Conservation (phyloP, 2,329 filamentous ascomycete species). For the Colletotrichum sp. region DNA sequence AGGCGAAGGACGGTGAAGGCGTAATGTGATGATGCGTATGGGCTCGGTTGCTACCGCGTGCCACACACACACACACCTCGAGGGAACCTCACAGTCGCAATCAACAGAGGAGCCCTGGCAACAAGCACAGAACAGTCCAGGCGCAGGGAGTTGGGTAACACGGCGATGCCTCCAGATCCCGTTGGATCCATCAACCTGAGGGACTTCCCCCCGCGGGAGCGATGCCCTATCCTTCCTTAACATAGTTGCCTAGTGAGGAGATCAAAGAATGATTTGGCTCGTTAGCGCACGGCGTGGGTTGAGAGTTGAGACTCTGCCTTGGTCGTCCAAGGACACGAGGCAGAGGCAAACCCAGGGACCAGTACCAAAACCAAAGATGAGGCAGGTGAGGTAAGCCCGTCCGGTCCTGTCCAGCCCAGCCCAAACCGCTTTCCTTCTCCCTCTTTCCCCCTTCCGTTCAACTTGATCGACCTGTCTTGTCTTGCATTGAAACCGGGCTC, state of each 20-base stretch:
- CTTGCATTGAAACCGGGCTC: slow-evolving; percentile 15
- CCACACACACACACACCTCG: background rate
- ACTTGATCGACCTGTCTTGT: slow-evolving; percentile 14
- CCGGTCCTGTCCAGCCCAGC: background rate
- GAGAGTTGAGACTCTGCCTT: background rate
- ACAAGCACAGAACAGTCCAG: background rate
- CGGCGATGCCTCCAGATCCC: background rate
- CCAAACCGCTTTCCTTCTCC: slow-evolving; percentile 7
- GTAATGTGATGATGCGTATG: background rate
- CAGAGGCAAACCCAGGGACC: background rate
- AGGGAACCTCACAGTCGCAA: background rate
- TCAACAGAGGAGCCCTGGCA: background rate
- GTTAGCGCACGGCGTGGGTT: background rate
- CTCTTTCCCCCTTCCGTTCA: slow-evolving; percentile 19
- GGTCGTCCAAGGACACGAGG: background rate
- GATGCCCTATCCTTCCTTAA: background rate
- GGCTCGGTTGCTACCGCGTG: background rate
- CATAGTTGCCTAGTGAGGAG: background rate
- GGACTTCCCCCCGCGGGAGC: background rate
- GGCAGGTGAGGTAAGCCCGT: background rate
- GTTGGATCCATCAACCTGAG: background rate
- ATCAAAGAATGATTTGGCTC: background rate
- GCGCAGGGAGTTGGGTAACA: background rate
- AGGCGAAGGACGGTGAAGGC: background rate
- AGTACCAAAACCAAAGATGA: background rate